Evolutionary conservation across 345 rosid genomes (phyloP).

Genomic region (Pelargonium nanum): DNA sequence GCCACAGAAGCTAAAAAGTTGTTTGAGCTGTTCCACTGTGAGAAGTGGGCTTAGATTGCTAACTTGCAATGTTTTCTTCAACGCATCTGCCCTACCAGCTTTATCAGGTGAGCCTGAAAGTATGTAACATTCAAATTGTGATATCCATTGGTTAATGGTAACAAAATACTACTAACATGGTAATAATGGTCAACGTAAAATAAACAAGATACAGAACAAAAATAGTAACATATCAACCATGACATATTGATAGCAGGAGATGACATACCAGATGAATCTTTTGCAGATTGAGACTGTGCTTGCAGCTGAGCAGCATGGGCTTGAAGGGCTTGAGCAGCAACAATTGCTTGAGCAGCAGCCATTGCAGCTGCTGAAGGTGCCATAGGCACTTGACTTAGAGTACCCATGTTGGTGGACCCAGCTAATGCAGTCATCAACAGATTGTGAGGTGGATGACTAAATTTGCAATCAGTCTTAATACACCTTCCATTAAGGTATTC

Average conservation of each 20-base stretch:
- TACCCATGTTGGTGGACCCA: conserved; percentile 85
- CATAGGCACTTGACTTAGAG: conserved; percentile 89
- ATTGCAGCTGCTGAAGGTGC: conserved; percentile 99
- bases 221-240: not conserved
- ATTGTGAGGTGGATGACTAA: conserved; percentile 87
- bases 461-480: conserved; percentile 65
- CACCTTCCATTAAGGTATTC: conserved; percentile 91
- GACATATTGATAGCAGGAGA: not conserved
- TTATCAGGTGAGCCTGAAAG: conserved; percentile 49
- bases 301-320: conserved; percentile 99
- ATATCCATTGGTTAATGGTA: not conserved
- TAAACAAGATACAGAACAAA: not conserved
- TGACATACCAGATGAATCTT: conserved; percentile 52
- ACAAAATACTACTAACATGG: not conserved
- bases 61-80: conserved; percentile 87
- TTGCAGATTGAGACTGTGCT: conserved; percentile 64
- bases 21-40: conserved; percentile 82
- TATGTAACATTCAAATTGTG: conserved; percentile 3
- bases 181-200: not conserved
- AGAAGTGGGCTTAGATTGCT: conserved; percentile 93
- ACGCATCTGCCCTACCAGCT: conserved; percentile 41
- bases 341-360: conserved; percentile 99
- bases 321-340: conserved; percentile 99
- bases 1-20: conserved; percentile 88
- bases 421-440: conserved; percentile 92